These are phyloP conservation scores for Begonia peltatifolia DNA, from an alignment of 306 rosid species.

Conservation along the genomic window DNA sequence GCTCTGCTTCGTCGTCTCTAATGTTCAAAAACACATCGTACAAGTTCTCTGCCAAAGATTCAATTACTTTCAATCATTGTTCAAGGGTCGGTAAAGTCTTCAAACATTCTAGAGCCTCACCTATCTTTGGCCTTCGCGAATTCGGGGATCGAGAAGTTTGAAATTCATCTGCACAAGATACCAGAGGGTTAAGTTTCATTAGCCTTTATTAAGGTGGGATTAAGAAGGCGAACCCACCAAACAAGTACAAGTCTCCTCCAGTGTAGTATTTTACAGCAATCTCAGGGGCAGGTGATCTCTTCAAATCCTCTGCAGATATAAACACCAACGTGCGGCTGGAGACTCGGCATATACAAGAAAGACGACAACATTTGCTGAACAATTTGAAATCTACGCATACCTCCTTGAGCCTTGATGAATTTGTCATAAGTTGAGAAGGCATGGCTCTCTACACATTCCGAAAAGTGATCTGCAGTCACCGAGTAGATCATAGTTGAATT, in stretches of 20 bases:
- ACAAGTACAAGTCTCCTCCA: conserved; percentile 72
- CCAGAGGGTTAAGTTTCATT: conserved; percentile 16
- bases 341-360: not conserved
- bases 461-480: conserved; percentile 75
- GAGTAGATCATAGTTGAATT: not conserved
- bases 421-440: conserved; percentile 90
- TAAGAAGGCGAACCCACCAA: conserved; percentile 44
- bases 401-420: conserved; percentile 72
- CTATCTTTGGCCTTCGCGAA: conserved; percentile 85
- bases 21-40: conserved; percentile 76
- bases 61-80: not conserved
- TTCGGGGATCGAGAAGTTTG: conserved; percentile 83
- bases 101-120: conserved; percentile 19
- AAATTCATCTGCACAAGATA: conserved; percentile 65
- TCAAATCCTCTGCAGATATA: conserved; percentile 49
- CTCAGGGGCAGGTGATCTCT: conserved; percentile 70
- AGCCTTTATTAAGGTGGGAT: not conserved
- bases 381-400: conserved; percentile 17
- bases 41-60: conserved; percentile 39
- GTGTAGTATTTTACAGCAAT: conserved; percentile 94
- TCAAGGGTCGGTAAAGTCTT: not conserved
- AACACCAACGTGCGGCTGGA: not conserved
- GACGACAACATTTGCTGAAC: not conserved
- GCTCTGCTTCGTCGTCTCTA: conserved; percentile 97
- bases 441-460: conserved; percentile 89